These are phyloP conservation scores for Saposhnikovia divaricata DNA, from an alignment of 129 eudicot genomes.

Conservation along the genomic window DNA sequence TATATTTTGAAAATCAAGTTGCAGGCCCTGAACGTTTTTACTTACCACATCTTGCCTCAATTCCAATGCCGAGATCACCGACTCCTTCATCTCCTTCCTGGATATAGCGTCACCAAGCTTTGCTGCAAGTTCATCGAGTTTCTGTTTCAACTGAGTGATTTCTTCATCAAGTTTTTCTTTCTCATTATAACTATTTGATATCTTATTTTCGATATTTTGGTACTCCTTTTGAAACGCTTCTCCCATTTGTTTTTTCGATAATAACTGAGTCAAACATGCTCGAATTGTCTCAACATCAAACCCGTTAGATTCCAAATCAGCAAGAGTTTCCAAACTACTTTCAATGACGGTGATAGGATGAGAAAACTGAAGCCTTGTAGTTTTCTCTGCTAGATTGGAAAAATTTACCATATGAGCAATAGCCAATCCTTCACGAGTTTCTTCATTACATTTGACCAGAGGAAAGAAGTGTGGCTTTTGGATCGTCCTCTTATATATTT, in stretches of 20 bases:
- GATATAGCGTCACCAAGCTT: background rate
- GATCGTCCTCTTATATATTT: slow-evolving; percentile 9
- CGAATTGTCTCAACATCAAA: slow-evolving; percentile 24
- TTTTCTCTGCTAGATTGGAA: slow-evolving; percentile 19
- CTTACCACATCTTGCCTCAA: background rate
- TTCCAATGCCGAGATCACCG: background rate
- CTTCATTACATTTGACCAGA: slow-evolving; percentile 9
- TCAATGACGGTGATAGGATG: slow-evolving; percentile 16
- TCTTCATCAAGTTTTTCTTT: slow-evolving; percentile 17
- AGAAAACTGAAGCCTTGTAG: slow-evolving; percentile 15
- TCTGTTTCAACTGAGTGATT: slow-evolving; percentile 4
- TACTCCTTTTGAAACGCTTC: slow-evolving; percentile 6
- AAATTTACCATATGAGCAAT: slow-evolving; percentile 30
- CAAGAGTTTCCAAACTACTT: slow-evolving; percentile 20
- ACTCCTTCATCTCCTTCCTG: background rate
- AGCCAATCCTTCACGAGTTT: slow-evolving; percentile 38
- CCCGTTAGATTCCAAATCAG: slow-evolving; percentile 30
- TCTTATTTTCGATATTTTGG: slow-evolving; percentile 15
- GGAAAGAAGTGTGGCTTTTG: slow-evolving; percentile 38
- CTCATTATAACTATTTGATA: slow-evolving; percentile 10
- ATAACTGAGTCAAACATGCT: slow-evolving; percentile 20
- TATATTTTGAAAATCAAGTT: background rate
- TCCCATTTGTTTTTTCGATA: slow-evolving; percentile 4
- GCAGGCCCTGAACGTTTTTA: background rate
- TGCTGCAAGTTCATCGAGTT: background rate